Evolutionary conservation across 2,329 filamentous ascomycete species (phyloP).

Genomic region (Fusarium sp.): DNA sequence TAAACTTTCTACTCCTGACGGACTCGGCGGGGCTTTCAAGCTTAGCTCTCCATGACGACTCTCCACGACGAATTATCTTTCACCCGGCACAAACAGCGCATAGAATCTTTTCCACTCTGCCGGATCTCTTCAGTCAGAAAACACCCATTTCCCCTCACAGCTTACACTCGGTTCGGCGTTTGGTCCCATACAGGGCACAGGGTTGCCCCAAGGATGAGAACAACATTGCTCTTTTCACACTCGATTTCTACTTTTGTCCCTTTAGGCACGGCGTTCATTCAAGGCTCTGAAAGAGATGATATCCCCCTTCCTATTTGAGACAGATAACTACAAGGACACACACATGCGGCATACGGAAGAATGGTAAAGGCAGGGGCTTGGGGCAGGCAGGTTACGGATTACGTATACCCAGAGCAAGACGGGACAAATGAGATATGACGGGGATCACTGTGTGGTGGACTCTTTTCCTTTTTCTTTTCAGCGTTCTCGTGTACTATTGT

Average conservation of each 20-base stretch:
- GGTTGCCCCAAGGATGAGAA: constrained; percentile 28
- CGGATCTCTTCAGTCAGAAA: constrained; percentile 2
- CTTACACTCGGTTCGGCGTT: constrained; percentile 42
- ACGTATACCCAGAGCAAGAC: constrained; percentile 23
- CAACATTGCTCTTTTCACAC: constrained; percentile 6
- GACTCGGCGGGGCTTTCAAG: neutral
- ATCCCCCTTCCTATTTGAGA: constrained; percentile 46
- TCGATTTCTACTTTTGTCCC: constrained; percentile 3
- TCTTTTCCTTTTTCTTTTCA: constrained; percentile 15
- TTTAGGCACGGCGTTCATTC: constrained; percentile 46
- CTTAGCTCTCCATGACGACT: constrained; percentile 8
- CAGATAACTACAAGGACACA: constrained; percentile 33
- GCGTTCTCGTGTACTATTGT: constrained; percentile 33
- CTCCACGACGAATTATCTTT: constrained; percentile 16
- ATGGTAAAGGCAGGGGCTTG: constrained; percentile 11
- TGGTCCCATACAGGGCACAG: constrained; percentile 30
- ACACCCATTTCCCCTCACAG: constrained; percentile 7
- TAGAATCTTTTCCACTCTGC: constrained; percentile 12
- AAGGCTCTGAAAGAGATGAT: constrained; percentile 48
- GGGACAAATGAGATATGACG: constrained; percentile 33
- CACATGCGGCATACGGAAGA: constrained; percentile 30
- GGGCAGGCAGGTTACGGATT: constrained; percentile 15
- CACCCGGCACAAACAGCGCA: constrained; percentile 12
- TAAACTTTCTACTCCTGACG: neutral
- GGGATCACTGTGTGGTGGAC: constrained; percentile 12